These are phyloP conservation scores for Lophiotrema nucula DNA, from an alignment of 495 filamentous ascomycete species.

Conservation along the genomic window DNA sequence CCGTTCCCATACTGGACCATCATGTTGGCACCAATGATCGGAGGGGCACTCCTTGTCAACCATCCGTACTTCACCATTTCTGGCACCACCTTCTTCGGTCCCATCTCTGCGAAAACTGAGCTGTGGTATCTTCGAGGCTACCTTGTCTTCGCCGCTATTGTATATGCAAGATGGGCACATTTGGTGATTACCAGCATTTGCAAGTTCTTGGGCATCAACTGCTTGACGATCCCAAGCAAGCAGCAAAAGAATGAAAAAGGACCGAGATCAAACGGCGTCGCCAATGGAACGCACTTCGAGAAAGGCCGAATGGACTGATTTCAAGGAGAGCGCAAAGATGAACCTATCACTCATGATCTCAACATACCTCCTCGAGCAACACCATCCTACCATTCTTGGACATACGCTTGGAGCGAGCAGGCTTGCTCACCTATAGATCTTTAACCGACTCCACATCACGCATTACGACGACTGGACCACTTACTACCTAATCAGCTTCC, in stretches of 20 bases:
- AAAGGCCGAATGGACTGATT: conserved; percentile 30
- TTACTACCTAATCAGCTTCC: not conserved
- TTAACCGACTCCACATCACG: not conserved
- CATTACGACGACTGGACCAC: conserved; percentile 1
- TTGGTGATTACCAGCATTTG: conserved; percentile 92
- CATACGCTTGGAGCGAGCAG: not conserved
- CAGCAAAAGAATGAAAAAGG: conserved; percentile 25
- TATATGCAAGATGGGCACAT: conserved; percentile 89
- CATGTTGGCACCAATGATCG: conserved; percentile 79
- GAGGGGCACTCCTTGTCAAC: conserved; percentile 80
- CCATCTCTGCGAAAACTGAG: conserved; percentile 52
- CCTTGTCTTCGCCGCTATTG: conserved; percentile 73
- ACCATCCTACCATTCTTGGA: conserved; percentile 8
- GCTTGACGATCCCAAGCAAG: conserved; percentile 67
- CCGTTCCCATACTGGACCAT: conserved; percentile 97
- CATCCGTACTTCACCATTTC: conserved; percentile 72
- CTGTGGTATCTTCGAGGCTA: conserved; percentile 78
- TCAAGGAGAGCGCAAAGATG: too few species aligned
- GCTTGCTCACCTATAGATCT: conserved; percentile 8
- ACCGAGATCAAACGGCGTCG: conserved; percentile 22
- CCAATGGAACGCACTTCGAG: conserved; percentile 14
- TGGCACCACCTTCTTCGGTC: conserved; percentile 20
- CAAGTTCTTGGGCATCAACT: conserved; percentile 86
- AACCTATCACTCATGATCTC: too few species aligned
- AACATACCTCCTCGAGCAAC: too few species aligned